Evolutionary conservation across 805 yeast species (phyloP), one percentile per base, ranked within the genome.

Genomic region (Brettanomyces sp.): DNA sequence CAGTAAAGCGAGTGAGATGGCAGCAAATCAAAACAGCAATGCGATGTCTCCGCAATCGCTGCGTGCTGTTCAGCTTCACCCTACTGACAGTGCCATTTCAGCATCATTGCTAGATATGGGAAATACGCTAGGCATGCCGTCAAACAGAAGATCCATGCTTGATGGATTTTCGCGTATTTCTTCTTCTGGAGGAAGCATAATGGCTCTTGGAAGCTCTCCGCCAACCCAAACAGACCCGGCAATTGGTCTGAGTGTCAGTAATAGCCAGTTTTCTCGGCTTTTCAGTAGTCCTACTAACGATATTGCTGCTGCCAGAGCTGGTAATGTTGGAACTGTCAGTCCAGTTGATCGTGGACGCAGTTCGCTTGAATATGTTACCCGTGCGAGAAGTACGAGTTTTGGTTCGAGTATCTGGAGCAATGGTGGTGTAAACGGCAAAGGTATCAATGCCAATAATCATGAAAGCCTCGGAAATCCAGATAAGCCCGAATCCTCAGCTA

Each of bases 341-440:
- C 34, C 28, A 14, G 35, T n/a, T 25, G 47, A 43, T 5, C 36
- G 34, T 7, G 43, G 34, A 12, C 23, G 24, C 9, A 41, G 22
- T 28, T 41, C 44, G 24, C 25, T 42, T 22, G 44, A 42, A 8
- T 7, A 18, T n/a, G 34, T 49, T 3, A 44, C 55, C 1, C 53
- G 68, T 36, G 65, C 51, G 5, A 53, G 68, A 46, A 63, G 67
- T 47, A 56, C 63, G 1, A 62, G 66, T 50, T 60, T 62, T 52
- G 63, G 67, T 1, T 58, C 66, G 9, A 63, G 66, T 46, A 64
- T 62, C 36, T 62, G 67, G 66, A 64, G 62, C 42, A 57, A 18
- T 18, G 18, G 18, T 18, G 18, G 18, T 18, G 18, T 18, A 18
- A 54, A 28, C 32, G 3, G 32, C 7, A 28, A 28, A 42, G 56